Evolutionary conservation across 202 grass and related monocot genomes (phyloP), one percentile per base, ranked within the genome.

Genomic region (Setaria italica): DNA sequence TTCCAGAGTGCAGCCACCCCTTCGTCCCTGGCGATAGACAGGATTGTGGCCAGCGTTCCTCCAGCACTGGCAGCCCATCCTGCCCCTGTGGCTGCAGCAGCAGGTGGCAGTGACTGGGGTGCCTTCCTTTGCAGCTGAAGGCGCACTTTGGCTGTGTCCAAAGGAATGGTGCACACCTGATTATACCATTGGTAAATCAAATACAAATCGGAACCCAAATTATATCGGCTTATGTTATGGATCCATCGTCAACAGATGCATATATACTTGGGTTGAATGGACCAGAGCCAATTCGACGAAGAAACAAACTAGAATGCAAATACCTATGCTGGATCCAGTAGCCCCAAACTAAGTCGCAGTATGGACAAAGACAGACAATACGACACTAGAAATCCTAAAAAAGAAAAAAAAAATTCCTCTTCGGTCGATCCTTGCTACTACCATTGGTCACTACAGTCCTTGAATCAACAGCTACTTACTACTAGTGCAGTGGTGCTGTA

Each of bases 111-210:
- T 6, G 4, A 35, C 1, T 4, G n/a, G 12, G 67, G 25, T 15
- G 59, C 13, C 85, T 93, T 92, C 85, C 90, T 98, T 57, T 98
- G 95, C 74, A 98, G 85, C 92, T 95, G 95, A 87, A 98, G 95
- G 39, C 93, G 89, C 77, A 98, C 95, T 81, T 98, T 98, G 84
- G 95, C 95, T 68, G 91, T 98, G 87, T 98, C 95, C 35, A 95
- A 86, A 78, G 95, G 95, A 86, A 98, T 94, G 34, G 95, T 98
- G 80, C 92, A 91, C 39, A 91, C 78, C 95, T 98, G 84, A 80
- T 76, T 46, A 80, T 34, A 93, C 17, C 59, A 64, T 58, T 81
- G 35, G 65, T 58, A 68, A 81, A 81, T 70, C 65, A 81, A 81
- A 55, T 33, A 12, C 21, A 29, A 62, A 62, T 21, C 6, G 20